Percentiles rank a stretch among this genome's conserved stretches.
Evolutionary conservation across 1,284 basidiomycete genomes (phyloP).

Genomic region (Austropuccinia psidii): DNA sequence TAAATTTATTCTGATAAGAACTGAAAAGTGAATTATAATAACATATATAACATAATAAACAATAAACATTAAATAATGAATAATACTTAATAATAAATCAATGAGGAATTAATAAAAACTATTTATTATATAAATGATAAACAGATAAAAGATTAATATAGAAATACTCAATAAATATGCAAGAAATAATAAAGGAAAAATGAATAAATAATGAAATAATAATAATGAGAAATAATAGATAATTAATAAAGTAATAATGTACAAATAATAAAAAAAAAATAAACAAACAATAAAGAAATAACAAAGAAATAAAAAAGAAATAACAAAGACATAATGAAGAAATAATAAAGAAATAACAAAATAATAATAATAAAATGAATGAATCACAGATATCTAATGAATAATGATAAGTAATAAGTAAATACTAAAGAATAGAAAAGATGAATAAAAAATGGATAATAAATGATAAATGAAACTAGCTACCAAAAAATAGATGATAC

Average conservation of each 20-base stretch:
- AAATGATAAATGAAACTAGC: background rate
- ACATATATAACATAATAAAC: background rate
- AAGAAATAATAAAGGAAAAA: background rate
- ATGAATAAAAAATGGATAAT: background rate
- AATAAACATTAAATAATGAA: background rate
- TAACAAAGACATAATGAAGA: background rate
- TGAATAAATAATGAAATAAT: background rate
- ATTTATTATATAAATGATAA: background rate
- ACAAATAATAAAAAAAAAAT: background rate
- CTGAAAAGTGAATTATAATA: no score
- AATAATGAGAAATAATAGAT: background rate
- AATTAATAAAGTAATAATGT: background rate
- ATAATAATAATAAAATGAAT: background rate
- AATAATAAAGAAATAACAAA: background rate
- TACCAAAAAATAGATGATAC: background rate
- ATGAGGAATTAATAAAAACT: background rate
- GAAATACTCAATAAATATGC: background rate
- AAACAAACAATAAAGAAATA: background rate
- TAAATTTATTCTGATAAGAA: no score
- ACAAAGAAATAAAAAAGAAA: background rate
- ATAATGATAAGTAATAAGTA: background rate
- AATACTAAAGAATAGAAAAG: background rate
- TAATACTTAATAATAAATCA: background rate
- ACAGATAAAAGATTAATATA: background rate
- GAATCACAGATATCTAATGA: background rate